These are phyloP conservation scores for Pythium apleroticum DNA, from an alignment of 352 stramenopile genomes.

Conservation along the genomic window DNA sequence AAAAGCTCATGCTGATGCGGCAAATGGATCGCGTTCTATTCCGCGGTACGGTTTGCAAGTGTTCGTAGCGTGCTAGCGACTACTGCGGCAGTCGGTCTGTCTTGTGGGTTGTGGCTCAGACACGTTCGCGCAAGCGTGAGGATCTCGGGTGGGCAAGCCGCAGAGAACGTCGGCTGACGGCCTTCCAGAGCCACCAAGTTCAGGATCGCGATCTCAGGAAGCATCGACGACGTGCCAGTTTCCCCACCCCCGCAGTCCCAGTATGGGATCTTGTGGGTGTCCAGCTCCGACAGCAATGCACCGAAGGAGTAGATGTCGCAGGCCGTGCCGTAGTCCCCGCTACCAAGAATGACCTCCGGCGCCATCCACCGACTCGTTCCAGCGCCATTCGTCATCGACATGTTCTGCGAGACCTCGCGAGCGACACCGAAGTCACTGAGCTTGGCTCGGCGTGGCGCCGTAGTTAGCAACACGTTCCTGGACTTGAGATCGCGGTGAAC, in stretches of 20 bases:
- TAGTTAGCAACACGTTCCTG: conserved; percentile 36
- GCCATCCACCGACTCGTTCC: conserved; percentile 15
- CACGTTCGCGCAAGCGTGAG: too few species aligned
- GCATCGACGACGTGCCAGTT: not conserved
- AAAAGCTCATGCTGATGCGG: too few species aligned
- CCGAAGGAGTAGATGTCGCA: conserved; percentile 18
- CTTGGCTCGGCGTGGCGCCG: conserved; percentile 18
- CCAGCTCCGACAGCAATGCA: conserved; percentile 10
- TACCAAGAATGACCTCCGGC: conserved; percentile 11
- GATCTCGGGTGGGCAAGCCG: not conserved
- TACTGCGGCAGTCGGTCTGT: too few species aligned
- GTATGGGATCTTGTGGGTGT: conserved; percentile 22
- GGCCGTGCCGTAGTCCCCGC: conserved; percentile 1
- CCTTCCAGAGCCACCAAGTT: not conserved
- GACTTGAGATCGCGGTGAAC: conserved; percentile 43
- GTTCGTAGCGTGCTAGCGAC: too few species aligned
- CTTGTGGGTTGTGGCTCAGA: too few species aligned
- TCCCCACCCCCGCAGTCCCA: conserved; percentile 5
- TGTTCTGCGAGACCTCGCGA: not conserved
- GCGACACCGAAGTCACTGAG: conserved; percentile 24
- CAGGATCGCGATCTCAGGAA: conserved; percentile 10
- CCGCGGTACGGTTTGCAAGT: too few species aligned
- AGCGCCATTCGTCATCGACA: conserved; percentile 14
- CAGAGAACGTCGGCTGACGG: not conserved
- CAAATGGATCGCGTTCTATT: too few species aligned